Evolutionary conservation across 2,329 filamentous ascomycete genomes (phyloP), one percentile per base, ranked within the genome.

Genomic region (Byssoonygena ceratinophila): DNA sequence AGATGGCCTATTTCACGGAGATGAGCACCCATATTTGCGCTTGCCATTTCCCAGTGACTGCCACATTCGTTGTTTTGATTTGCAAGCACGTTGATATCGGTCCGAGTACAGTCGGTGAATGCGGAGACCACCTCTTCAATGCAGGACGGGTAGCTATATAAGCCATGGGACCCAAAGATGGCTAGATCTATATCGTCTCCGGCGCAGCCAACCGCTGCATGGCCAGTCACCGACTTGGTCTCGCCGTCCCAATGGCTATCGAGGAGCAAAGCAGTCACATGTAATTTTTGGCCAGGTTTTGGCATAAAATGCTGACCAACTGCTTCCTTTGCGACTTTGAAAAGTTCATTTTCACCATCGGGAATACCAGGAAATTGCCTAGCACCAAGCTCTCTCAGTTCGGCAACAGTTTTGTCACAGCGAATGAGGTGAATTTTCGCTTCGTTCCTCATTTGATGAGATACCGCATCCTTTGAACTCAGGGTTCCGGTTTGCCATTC

Each of bases 11-110:
- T 85, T 68, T 96, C 89, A 67, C 94, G 91, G 45, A 97, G 69
- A 67, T 97, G 91, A 8, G 88, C 90, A 6, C 91, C 91, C 58
- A 97, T 94, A 27, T 90, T 90, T 55, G 95, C 85, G 60, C 91
- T 94, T 23, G 87, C 89, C n/a, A 89, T 83, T 66, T 97, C 91
- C 91, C 91, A 97, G 44, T 83, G 92, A 64, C 87, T 94, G 22
- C 90, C 90, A 5, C 83, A 84, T 59, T 95, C 87, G 60, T 85
- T 85, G 66, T 82, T 87, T 65, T 94, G 87, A 61, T 96, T 95
- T 14, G 85, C 85, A 36, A 44, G 18, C 9, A 41, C 14, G 9
- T 81, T 78, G 8, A 83, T 86, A 64, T 97, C 87, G 0, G 89
- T 96, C 29, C 84, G 81, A 2, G 90, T 95, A 67, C 89, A 95